Percentiles rank a stretch among this genome's conserved stretches.
Evolutionary conservation across 2,329 filamentous ascomycete species (phyloP).

Genomic region (Neocatenulostroma microsporum): DNA sequence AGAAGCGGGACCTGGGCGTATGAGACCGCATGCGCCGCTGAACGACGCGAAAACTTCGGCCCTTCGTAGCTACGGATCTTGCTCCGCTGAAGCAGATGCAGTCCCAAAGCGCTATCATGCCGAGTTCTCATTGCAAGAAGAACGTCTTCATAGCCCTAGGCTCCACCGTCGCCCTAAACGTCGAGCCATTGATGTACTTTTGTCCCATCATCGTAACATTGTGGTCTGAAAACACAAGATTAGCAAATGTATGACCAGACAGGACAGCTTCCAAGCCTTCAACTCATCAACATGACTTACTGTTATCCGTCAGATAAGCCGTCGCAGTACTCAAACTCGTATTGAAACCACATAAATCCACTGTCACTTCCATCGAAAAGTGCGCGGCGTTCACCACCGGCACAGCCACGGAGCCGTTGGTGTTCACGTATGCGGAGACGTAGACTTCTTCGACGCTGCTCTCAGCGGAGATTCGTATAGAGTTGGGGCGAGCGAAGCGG

Average conservation of each 20-base stretch:
- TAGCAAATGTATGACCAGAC: too few relatives aligned
- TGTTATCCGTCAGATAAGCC: slow-evolving; percentile 19
- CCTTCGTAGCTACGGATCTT: too few relatives aligned
- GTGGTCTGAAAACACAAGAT: too few relatives aligned
- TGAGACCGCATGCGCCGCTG: too few relatives aligned
- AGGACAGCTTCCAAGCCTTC: too few relatives aligned
- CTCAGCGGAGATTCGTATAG: slow-evolving; percentile 12
- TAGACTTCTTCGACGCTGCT: slow-evolving; percentile 15
- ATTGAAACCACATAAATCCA: slow-evolving; percentile 12
- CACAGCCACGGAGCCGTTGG: slow-evolving; percentile 17
- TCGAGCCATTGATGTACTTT: background rate
- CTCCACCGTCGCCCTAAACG: slow-evolving; percentile 4
- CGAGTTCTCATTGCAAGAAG: too few relatives aligned
- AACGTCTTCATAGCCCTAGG: slow-evolving; percentile 5
- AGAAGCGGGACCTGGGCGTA: too few relatives aligned
- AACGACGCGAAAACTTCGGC: too few relatives aligned
- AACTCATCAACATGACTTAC: too few relatives aligned
- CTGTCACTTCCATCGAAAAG: slow-evolving; percentile 12
- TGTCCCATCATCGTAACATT: slow-evolving; percentile 1
- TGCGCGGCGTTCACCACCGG: slow-evolving; percentile 20
- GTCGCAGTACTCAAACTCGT: slow-evolving; percentile 8
- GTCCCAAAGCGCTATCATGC: too few relatives aligned
- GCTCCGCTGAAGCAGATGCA: too few relatives aligned
- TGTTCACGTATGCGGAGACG: slow-evolving; percentile 16
- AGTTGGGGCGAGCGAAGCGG: slow-evolving; percentile 18